Base-by-base conservation (phyloP, 495 filamentous ascomycete genomes). In the Neurospora sp. region DNA sequence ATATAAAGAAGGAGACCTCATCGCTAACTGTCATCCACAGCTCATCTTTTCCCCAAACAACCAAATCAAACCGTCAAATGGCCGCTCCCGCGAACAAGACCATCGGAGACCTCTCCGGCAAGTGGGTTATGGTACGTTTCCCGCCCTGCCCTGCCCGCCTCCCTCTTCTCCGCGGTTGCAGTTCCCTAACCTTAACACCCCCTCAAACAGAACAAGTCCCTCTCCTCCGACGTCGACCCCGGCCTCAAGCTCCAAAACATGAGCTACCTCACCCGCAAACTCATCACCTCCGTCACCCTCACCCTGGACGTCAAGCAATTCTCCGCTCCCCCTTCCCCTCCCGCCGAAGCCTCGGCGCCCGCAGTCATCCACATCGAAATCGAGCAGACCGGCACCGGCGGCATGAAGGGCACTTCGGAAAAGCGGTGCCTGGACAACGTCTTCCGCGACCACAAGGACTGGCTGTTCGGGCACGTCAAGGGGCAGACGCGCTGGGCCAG, bases 181-280 rank as follows among this genome's bases (percentile, higher is more conserved):
- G n/a, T n/a, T n/a, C n/a, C n/a, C n/a, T n/a, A n/a, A n/a, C n/a
- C n/a, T n/a, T n/a, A n/a, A n/a, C 18, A 1, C 14, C 23, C 42
- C 66, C 35, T 37, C 39, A 9, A 73, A 76, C 79, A 96, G 93
- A 94, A 96, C 86, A 92, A 95, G 81, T 85, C 87, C 77, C 88
- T 93, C 78, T 95, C 93, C 77, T 88, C 90, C 80, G 83, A 87
- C 78, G 84, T 89, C 46, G 93, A 96, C 75, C 84, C 91, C 9
- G 86, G 93, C 73, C 91, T 97, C 62, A 78, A 86, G 42, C 85
- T 96, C 84, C 96, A 98, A 89, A 91, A 91, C 82, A 84, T 99
- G 71, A 82, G 90, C 86, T 99, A 92, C 92, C 76, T 93, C 72
- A 87, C 89, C 42, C 95, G 96, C 83, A 93, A 92, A 85, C 87